These are phyloP conservation scores for Chlamydomonas sp. DNA, from an alignment of 139 green algal genomes.

Conservation along the genomic window DNA sequence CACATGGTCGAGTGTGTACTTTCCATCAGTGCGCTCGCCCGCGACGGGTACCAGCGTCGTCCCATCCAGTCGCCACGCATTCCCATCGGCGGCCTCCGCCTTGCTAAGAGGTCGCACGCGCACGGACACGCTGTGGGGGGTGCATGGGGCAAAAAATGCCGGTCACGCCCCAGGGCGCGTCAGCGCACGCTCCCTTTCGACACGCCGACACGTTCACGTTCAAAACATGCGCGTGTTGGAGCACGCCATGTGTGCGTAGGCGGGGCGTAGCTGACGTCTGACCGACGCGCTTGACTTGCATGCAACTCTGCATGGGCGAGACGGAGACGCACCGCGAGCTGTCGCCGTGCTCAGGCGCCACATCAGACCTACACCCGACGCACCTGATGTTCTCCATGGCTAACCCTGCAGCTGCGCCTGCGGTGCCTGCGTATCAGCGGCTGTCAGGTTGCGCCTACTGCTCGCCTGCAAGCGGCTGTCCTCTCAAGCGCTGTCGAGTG, in stretches of 20 bases:
- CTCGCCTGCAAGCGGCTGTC: not conserved
- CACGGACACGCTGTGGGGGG: slow-evolving; percentile 64
- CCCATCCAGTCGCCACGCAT: slow-evolving; percentile 57
- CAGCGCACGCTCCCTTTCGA: too few species aligned
- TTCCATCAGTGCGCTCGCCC: slow-evolving; percentile 31
- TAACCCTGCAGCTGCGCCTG: not conserved
- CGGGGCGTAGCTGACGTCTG: not conserved
- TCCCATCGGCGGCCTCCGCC: slow-evolving; percentile 46
- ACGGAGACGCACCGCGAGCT: not conserved
- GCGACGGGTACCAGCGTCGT: slow-evolving; percentile 45
- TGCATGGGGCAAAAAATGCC: not conserved
- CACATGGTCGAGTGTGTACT: slow-evolving; percentile 72
- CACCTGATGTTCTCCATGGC: slow-evolving; percentile 38
- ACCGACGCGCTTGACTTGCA: not conserved
- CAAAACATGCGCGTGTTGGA: not conserved
- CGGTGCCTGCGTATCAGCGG: not conserved
- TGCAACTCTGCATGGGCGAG: not conserved
- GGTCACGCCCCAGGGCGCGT: too few species aligned
- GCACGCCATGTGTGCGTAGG: not conserved
- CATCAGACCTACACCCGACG: not conserved
- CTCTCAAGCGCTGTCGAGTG: too few species aligned
- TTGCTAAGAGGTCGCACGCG: slow-evolving; percentile 72
- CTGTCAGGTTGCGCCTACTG: not conserved
- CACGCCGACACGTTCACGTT: too few species aligned
- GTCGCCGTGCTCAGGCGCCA: not conserved